phyloP scores from a whole-genome alignment of 805 yeast species.

The Saccharomycopsis malanga region DNA sequence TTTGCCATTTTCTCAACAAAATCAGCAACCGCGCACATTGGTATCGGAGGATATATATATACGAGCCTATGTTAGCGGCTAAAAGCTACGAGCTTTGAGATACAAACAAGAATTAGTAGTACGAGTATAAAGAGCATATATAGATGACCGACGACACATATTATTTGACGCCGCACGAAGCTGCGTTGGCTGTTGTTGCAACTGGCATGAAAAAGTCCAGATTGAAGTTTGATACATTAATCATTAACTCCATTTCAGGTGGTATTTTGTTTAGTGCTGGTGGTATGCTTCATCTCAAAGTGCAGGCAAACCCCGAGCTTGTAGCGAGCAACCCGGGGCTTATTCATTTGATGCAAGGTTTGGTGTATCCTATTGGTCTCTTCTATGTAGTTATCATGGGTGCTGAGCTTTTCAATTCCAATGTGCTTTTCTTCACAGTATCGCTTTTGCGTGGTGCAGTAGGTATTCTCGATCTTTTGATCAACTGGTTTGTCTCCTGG shows the following conservation, averaged over 20 bases:
- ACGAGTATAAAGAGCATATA: too few species aligned
- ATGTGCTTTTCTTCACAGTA: slow-evolving; percentile 62
- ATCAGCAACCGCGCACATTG: too few species aligned
- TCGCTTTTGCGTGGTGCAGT: slow-evolving; percentile 68
- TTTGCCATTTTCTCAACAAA: too few species aligned
- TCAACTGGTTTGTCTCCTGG: slow-evolving; percentile 65
- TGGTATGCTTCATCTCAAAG: slow-evolving; percentile 58
- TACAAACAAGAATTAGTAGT: too few species aligned
- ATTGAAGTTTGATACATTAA: slow-evolving; percentile 50
- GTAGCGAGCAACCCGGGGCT: slow-evolving; percentile 43
- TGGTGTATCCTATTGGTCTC: slow-evolving; percentile 61
- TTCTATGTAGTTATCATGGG: slow-evolving; percentile 73
- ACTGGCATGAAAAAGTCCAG: slow-evolving; percentile 80
- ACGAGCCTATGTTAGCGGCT: too few species aligned
- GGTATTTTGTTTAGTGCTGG: slow-evolving; percentile 66
- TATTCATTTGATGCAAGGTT: slow-evolving; percentile 49
- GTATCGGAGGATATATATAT: too few species aligned
- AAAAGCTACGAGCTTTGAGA: too few species aligned
- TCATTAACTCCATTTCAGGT: slow-evolving; percentile 60
- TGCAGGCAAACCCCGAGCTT: slow-evolving; percentile 44
- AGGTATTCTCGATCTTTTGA: slow-evolving; percentile 49
- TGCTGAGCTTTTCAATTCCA: slow-evolving; percentile 69
- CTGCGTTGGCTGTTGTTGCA: slow-evolving; percentile 79
- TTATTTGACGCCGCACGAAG: slow-evolving; percentile 71
- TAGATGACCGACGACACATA: slow-evolving; percentile 42